Evolutionary conservation across 1,284 basidiomycete genomes (phyloP).

Genomic region (Heterobasidion parviporum): DNA sequence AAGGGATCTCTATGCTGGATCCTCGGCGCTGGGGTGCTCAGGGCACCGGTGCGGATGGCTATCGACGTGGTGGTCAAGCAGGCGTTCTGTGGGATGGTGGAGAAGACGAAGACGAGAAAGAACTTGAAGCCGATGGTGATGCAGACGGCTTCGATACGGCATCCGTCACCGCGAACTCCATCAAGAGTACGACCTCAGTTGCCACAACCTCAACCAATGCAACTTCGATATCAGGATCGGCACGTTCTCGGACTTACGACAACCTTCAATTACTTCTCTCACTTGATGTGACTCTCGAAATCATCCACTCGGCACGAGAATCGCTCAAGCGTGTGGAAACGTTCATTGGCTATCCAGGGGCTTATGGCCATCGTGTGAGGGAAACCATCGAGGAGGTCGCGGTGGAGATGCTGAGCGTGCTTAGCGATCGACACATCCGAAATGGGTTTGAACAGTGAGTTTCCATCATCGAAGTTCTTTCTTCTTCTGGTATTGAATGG

Average conservation of each 20-base stretch:
- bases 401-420: slow-evolving; percentile 71
- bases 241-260: slow-evolving; percentile 28
- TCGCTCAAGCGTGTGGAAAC: slow-evolving; percentile 88
- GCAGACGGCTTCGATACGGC: slow-evolving; percentile 3
- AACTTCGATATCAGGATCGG: slow-evolving; percentile 14
- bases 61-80: slow-evolving; percentile 28
- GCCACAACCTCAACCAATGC: slow-evolving; percentile 9
- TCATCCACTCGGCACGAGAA: slow-evolving; percentile 90
- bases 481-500: neutral
- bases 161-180: neutral
- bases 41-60: slow-evolving; percentile 13
- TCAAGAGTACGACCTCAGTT: neutral
- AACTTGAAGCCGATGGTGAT: slow-evolving; percentile 17
- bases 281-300: slow-evolving; percentile 83
- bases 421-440: slow-evolving; percentile 75
- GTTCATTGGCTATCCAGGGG: slow-evolving; percentile 80
- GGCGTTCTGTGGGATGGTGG: slow-evolving; percentile 54
- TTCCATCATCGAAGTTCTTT: neutral
- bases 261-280: slow-evolving; percentile 85
- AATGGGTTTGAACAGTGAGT: slow-evolving; percentile 80
- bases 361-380: slow-evolving; percentile 72
- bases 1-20: slow-evolving; percentile 82
- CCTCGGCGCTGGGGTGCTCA: slow-evolving; percentile 69
- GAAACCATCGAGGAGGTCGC: slow-evolving; percentile 93
- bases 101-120: slow-evolving; percentile 42